A percentile compares a stretch with the other conserved stretches of the same genome.
These are phyloP conservation scores for Camellia granthamiana DNA, from an alignment of 148 eudicot genomes.

Conservation along the genomic window DNA sequence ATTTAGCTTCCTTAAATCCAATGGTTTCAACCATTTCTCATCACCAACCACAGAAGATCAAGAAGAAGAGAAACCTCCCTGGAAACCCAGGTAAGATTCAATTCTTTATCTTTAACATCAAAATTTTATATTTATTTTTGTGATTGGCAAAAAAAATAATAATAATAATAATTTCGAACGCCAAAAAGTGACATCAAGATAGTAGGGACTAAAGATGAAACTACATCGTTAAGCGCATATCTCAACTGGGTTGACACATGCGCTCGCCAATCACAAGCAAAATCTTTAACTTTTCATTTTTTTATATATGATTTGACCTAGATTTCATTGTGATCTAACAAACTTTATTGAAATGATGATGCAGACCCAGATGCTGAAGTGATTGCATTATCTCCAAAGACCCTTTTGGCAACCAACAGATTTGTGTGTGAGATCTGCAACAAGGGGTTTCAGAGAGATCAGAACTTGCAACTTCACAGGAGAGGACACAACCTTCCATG, in stretches of 20 bases:
- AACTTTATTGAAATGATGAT: neutral
- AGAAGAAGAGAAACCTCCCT: constrained; percentile 84
- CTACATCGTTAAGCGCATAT: no score
- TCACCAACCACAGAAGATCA: constrained; percentile 49
- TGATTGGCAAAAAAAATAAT: no score
- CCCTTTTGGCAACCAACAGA: constrained; percentile 69
- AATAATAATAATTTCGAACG: no score
- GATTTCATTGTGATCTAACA: neutral
- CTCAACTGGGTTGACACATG: no score
- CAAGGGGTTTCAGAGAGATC: constrained; percentile 95
- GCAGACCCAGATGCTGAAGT: constrained; percentile 95
- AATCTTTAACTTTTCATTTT: no score
- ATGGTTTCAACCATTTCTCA: constrained; percentile 26
- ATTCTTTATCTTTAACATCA: neutral
- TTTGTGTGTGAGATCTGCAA: constrained; percentile 90
- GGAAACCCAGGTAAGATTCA: constrained; percentile 68
- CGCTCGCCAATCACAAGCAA: no score
- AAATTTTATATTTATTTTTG: no score
- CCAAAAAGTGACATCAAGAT: no score
- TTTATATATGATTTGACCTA: neutral
- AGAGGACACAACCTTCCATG: constrained; percentile 93
- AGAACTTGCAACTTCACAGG: constrained; percentile 82
- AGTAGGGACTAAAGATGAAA: no score
- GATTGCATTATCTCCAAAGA: constrained; percentile 77
- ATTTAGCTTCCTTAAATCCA: constrained; percentile 43